These are phyloP conservation scores for Acanthamoeba sp. DNA, from an alignment of 208 protist species.

Conservation along the genomic window DNA sequence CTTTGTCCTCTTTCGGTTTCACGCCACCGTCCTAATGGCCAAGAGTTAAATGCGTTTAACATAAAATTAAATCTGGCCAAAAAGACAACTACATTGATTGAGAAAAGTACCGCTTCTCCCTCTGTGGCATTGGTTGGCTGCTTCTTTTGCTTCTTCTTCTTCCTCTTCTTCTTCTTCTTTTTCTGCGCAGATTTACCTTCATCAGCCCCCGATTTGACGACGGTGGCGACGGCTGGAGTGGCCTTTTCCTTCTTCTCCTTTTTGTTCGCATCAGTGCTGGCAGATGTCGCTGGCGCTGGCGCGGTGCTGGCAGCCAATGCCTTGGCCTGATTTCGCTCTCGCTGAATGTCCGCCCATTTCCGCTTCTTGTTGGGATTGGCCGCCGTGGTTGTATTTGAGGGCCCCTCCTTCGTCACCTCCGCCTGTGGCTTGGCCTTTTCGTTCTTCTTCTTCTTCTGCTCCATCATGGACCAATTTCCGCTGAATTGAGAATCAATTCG, in stretches of 20 bases:
- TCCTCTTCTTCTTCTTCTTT: slow-evolving; percentile 6
- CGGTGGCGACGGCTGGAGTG: neutral
- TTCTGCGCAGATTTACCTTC: neutral
- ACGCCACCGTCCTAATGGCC: no score
- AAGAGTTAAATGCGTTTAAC: no score
- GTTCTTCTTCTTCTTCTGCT: slow-evolving; percentile 1
- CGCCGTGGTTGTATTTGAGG: neutral
- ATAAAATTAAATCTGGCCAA: no score
- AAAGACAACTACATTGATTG: neutral
- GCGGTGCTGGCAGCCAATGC: neutral
- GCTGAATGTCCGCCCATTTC: slow-evolving; percentile 62
- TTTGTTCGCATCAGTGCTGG: neutral
- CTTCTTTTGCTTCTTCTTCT: neutral
- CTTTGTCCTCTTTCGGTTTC: neutral
- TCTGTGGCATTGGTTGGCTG: neutral
- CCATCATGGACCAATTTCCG: neutral
- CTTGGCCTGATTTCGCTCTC: neutral
- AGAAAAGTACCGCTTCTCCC: neutral
- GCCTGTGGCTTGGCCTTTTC: neutral
- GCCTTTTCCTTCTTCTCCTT: neutral
- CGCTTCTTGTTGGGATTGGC: slow-evolving; percentile 21
- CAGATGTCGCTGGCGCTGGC: neutral
- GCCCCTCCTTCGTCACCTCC: neutral
- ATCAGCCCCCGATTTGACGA: neutral
- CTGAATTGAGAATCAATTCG: neutral